These are phyloP conservation scores for Alternaria triticimaculans DNA, from an alignment of 2,329 filamentous ascomycete genomes.

Conservation along the genomic window DNA sequence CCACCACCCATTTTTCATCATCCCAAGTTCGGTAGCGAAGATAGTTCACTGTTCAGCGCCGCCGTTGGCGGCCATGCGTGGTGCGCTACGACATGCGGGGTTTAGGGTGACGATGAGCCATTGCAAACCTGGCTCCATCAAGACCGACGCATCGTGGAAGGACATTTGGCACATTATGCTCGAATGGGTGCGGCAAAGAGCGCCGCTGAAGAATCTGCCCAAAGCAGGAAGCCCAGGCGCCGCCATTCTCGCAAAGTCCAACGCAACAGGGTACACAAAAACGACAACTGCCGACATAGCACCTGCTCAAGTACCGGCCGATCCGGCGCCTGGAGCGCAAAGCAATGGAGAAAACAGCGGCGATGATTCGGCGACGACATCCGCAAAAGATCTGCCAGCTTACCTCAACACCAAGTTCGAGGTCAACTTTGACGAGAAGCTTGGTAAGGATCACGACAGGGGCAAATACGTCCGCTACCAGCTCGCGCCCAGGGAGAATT, in stretches of 20 bases:
- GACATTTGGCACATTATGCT: constrained; percentile 93
- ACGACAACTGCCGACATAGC: background rate
- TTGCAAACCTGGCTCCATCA: constrained; percentile 86
- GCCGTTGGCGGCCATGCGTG: constrained; percentile 77
- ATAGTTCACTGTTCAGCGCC: constrained; percentile 81
- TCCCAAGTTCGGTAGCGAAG: constrained; percentile 75
- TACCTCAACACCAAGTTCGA: constrained; percentile 54
- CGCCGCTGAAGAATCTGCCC: constrained; percentile 77
- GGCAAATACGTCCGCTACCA: constrained; percentile 85
- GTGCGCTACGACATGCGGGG: constrained; percentile 80
- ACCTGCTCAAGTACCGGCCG: constrained; percentile 4
- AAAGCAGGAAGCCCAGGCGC: constrained; percentile 74
- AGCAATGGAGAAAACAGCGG: constrained; percentile 5
- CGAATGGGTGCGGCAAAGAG: constrained; percentile 85
- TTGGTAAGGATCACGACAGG: constrained; percentile 71
- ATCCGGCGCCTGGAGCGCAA: constrained; percentile 8
- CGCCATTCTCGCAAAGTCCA: constrained; percentile 57
- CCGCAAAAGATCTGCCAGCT: constrained; percentile 19
- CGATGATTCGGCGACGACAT: background rate
- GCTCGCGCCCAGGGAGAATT: constrained; percentile 87
- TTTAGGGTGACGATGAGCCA: constrained; percentile 87
- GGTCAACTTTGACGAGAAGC: constrained; percentile 78
- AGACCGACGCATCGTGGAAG: constrained; percentile 90
- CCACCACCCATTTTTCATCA: constrained; percentile 84
- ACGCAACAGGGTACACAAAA: constrained; percentile 22